phyloP scores from a whole-genome alignment of 495 filamentous ascomycete genomes.

The Neurospora discreta region DNA sequence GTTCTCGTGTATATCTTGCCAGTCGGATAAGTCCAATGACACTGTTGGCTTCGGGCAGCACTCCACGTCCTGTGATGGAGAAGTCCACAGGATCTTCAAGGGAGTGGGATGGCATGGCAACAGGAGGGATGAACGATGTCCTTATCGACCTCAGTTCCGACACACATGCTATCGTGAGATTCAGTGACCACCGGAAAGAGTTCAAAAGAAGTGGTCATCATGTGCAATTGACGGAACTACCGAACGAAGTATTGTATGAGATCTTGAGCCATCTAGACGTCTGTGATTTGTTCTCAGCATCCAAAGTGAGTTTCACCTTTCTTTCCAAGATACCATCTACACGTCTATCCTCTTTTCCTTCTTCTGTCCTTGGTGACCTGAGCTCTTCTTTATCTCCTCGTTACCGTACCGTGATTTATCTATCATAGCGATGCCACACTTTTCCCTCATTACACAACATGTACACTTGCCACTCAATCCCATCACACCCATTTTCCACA shows the following conservation, averaged over 20 bases:
- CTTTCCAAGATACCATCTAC: constrained; percentile 1
- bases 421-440: neutral
- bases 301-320: constrained; percentile 35
- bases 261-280: constrained; percentile 46
- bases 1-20: constrained; percentile 12
- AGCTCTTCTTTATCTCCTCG: constrained; percentile 9
- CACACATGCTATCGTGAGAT: neutral
- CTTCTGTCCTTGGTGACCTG: neutral
- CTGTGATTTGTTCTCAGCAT: constrained; percentile 42
- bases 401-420: too few relatives aligned
- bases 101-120: neutral
- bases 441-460: neutral
- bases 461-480: neutral
- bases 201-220: neutral
- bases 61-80: neutral
- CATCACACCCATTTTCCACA: neutral
- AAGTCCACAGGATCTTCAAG: neutral
- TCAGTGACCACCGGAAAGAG: neutral
- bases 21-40: constrained; percentile 13
- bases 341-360: neutral
- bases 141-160: neutral
- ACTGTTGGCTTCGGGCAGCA: constrained; percentile 10
- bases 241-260: constrained; percentile 45
- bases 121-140: neutral
- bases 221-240: constrained; percentile 24